Evolutionary conservation across 176 grass and related monocot species (phyloP).

Genomic region (Lolium perenne): DNA sequence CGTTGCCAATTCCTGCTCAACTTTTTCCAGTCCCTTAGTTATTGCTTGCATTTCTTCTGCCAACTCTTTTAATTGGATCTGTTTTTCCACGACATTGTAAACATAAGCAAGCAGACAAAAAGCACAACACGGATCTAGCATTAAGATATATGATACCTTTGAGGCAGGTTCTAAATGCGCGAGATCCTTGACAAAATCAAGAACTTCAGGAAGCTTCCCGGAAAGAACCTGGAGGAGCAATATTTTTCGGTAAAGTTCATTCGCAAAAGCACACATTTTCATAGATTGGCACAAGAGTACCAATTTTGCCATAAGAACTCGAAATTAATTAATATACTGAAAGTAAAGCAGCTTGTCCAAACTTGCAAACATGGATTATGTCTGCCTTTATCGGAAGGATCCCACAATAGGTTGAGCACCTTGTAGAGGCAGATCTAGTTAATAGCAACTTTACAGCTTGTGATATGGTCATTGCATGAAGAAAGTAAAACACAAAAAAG

Average conservation of each 20-base stretch:
- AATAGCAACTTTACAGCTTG: background rate
- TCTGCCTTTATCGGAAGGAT: background rate
- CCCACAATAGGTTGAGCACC: background rate
- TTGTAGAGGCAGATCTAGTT: background rate
- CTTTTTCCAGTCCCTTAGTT: conserved; percentile 78
- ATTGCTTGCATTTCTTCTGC: conserved; percentile 97
- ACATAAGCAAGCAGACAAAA: conserved; percentile 33
- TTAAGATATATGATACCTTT: conserved; percentile 63
- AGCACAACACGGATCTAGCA: background rate
- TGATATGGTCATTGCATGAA: conserved; percentile 16
- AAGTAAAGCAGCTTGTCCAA: conserved; percentile 23
- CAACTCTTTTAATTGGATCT: conserved; percentile 91
- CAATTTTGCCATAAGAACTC: background rate
- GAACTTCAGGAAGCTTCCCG: conserved; percentile 94
- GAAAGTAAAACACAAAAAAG: background rate
- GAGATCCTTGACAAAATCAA: conserved; percentile 90
- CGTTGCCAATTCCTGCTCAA: conserved; percentile 81
- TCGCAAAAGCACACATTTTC: conserved; percentile 25
- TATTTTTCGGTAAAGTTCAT: conserved; percentile 25
- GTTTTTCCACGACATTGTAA: conserved; percentile 44
- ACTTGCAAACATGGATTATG: conserved; percentile 11
- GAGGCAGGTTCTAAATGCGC: conserved; percentile 79
- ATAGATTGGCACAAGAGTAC: background rate
- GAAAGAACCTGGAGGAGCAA: conserved; percentile 68
- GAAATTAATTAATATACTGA: background rate